Conservation (phyloP, 306 rosid species). For the Inga oerstediana region DNA sequence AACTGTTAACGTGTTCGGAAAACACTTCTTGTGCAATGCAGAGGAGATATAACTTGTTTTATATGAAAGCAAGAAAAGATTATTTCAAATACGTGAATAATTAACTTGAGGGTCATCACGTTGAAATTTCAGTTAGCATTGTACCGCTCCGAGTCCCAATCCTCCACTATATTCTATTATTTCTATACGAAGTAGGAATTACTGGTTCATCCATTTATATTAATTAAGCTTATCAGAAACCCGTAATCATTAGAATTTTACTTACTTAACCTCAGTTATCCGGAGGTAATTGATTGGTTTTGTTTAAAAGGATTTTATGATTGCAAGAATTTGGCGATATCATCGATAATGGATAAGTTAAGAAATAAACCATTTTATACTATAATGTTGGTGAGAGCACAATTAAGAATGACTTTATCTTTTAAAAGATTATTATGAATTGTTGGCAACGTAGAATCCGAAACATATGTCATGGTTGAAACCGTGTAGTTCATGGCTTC, state of each 20-base stretch:
- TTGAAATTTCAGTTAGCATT: not conserved
- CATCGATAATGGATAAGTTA: not conserved
- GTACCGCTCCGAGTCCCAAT: not conserved
- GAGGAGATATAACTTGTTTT: no score
- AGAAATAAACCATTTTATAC: not conserved
- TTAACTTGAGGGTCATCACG: not conserved
- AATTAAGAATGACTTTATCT: no score
- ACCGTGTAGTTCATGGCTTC: accelerated
- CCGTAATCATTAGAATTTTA: not conserved
- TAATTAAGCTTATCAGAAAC: not conserved
- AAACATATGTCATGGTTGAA: no score
- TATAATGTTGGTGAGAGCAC: no score
- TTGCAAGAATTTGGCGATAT: not conserved
- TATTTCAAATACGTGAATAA: not conserved
- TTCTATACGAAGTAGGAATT: not conserved
- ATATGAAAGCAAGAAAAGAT: no score
- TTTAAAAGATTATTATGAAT: no score
- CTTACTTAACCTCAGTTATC: not conserved
- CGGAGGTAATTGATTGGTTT: not conserved
- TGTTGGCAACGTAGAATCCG: no score
- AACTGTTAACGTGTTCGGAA: no score
- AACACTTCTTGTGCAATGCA: no score
- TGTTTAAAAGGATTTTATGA: no score
- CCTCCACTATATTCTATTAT: not conserved
- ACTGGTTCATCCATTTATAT: not conserved